Base-by-base conservation (phyloP, 768 basidiomycete species). In the Mycena vitilis region DNA sequence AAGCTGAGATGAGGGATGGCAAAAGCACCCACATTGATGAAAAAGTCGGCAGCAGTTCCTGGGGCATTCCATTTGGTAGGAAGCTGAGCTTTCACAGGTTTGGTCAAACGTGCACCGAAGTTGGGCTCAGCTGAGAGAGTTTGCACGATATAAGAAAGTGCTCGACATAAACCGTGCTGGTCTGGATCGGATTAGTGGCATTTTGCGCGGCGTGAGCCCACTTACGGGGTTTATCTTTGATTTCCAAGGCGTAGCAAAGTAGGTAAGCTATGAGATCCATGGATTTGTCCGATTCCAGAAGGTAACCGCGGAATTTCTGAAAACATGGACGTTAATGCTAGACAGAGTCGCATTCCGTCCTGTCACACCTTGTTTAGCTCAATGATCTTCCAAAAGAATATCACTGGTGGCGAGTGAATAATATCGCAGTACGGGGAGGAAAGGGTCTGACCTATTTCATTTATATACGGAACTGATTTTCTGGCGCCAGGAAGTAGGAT, bases 171-270 rank as follows among this genome's bases (percentile, higher is more conserved):
- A 0, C 96, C 96, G 71, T 97, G 94, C 81, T 96, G 93, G 72
- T 96, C 96, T 95, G 73, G n/a, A 51, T 60, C 48, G 23, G 36
- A 20, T 55, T 25, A 63, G 18, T 53, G 11, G 23, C 40, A 58
- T 34, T 34, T 40, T 30, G 16, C 48, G 20, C 61, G 45, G 42
- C 37, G 60, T 42, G 48, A 63, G 15, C 71, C 18, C 25, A 79
- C 90, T 76, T 75, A 97, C 95, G 89, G 68, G 95, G 93, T 80
- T 95, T 95, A 75, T 98, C 96, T 78, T 98, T 98, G 75, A 95
- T 90, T 68, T 96, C 95, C 34, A 98, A 82, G 56, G 88, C 88
- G 76, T 92, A 92, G 73, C 92, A 91, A 16, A 98, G 80, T 42
- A 97, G 85, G 77, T 93, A 91, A 0, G 87, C 92, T 34, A 95